Conservation (phyloP, 1,284 basidiomycete species). For the Microbotryum silenes-acaulis region DNA sequence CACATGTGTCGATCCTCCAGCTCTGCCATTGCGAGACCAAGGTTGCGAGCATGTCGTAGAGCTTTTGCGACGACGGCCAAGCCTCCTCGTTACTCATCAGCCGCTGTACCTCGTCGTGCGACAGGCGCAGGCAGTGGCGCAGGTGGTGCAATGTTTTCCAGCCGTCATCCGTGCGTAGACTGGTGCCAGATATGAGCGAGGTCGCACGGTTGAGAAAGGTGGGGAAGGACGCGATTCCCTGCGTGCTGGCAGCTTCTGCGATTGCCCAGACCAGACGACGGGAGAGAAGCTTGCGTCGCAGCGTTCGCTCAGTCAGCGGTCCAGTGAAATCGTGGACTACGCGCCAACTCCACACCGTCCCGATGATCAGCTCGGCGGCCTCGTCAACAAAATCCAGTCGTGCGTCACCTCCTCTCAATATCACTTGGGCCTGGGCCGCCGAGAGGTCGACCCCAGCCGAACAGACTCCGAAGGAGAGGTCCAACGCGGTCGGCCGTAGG, state of each 20-base stretch:
- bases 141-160: constrained; percentile 67
- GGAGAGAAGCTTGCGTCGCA: constrained; percentile 6
- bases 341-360: constrained; percentile 30
- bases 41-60: constrained; percentile 2
- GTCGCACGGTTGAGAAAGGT: constrained; percentile 69
- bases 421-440: constrained; percentile 1
- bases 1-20: constrained; percentile 27
- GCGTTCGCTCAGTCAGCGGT: constrained; percentile 8
- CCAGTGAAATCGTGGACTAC: constrained; percentile 23
- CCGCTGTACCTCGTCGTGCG: background rate
- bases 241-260: constrained; percentile 22
- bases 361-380: constrained; percentile 32
- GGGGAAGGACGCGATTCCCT: constrained; percentile 48
- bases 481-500: constrained; percentile 16
- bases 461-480: constrained; percentile 11
- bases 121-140: constrained; percentile 43
- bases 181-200: constrained; percentile 59
- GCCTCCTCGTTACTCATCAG: background rate
- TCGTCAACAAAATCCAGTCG: constrained; percentile 26
- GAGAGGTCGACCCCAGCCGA: constrained; percentile 7
- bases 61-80: background rate
- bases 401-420: constrained; percentile 6
- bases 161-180: constrained; percentile 54
- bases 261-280: constrained; percentile 29
- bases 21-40: constrained; percentile 20